phyloP scores from a whole-genome alignment of 1,139 yeast species.

The Arxiozyma slooffiae region DNA sequence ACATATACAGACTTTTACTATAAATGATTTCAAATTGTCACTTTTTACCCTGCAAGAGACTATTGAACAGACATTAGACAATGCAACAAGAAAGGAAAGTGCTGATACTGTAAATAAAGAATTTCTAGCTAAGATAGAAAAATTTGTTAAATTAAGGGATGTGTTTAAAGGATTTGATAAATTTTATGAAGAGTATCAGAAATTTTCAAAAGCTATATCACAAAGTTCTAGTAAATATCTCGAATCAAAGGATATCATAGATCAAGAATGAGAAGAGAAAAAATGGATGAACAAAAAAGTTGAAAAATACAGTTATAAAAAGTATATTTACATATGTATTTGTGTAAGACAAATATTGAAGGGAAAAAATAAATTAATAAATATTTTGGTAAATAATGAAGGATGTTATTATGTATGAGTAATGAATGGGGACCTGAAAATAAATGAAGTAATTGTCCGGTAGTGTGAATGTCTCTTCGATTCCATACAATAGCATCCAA shows the following conservation, averaged over 20 bases:
- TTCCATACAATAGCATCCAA: neutral
- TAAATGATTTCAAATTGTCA: conserved; percentile 34
- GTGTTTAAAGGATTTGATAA: conserved; percentile 43
- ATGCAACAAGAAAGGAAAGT: conserved; percentile 23
- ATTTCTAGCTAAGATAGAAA: conserved; percentile 35
- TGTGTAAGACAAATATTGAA: too few species aligned
- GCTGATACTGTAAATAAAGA: conserved; percentile 28
- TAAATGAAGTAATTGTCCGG: neutral
- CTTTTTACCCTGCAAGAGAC: conserved; percentile 37
- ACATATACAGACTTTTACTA: conserved; percentile 8
- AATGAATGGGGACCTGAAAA: neutral
- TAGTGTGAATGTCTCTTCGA: neutral
- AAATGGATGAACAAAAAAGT: conserved; percentile 1
- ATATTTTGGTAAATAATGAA: too few species aligned
- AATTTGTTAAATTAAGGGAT: conserved; percentile 40
- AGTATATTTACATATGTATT: too few species aligned
- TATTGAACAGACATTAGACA: conserved; percentile 33
- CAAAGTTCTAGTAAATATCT: conserved; percentile 33
- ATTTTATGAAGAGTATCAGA: conserved; percentile 40
- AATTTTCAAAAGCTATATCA: conserved; percentile 35
- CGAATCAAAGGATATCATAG: conserved; percentile 16
- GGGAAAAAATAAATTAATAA: too few species aligned
- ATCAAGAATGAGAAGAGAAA: conserved; percentile 6
- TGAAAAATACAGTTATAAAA: neutral
- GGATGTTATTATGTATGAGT: neutral